A percentile compares a stretch with the other conserved stretches of the same genome.
Conservation (phyloP, 2,329 filamentous ascomycete species). For the Cladophialophora exuberans region DNA sequence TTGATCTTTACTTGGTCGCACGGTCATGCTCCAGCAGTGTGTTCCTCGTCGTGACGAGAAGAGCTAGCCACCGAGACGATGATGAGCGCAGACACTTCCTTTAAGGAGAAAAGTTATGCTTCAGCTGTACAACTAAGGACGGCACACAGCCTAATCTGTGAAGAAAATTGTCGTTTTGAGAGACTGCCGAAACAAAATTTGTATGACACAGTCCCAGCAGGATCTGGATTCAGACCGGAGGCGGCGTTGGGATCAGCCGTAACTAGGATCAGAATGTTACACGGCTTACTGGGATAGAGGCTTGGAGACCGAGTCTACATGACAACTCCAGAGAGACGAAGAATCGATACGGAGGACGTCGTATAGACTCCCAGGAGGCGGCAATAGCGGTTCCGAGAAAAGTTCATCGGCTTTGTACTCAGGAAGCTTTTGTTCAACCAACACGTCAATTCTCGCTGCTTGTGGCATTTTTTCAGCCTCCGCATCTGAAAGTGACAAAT, state of each 20-base stretch:
- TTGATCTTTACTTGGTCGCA: background rate
- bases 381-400: constrained; percentile 16
- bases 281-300: constrained; percentile 15
- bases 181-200: constrained; percentile 7
- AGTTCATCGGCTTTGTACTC: constrained; percentile 22
- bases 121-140: constrained; percentile 18
- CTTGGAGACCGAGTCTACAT: constrained; percentile 5
- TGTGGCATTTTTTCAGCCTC: constrained; percentile 8
- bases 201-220: constrained; percentile 13
- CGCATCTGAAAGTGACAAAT: constrained; percentile 22
- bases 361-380: constrained; percentile 13
- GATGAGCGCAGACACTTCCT: constrained; percentile 3
- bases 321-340: constrained; percentile 1
- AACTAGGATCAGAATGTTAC: constrained; percentile 16
- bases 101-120: constrained; percentile 18
- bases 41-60: background rate
- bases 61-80: background rate
- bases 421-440: constrained; percentile 23
- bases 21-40: background rate
- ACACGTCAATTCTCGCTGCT: constrained; percentile 11
- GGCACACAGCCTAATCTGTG: constrained; percentile 16
- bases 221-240: constrained; percentile 23
- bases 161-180: background rate
- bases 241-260: constrained; percentile 6
- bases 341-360: constrained; percentile 10